phyloP scores from a whole-genome alignment of 352 stramenopile genomes.

The Globisporangium cystogenes region DNA sequence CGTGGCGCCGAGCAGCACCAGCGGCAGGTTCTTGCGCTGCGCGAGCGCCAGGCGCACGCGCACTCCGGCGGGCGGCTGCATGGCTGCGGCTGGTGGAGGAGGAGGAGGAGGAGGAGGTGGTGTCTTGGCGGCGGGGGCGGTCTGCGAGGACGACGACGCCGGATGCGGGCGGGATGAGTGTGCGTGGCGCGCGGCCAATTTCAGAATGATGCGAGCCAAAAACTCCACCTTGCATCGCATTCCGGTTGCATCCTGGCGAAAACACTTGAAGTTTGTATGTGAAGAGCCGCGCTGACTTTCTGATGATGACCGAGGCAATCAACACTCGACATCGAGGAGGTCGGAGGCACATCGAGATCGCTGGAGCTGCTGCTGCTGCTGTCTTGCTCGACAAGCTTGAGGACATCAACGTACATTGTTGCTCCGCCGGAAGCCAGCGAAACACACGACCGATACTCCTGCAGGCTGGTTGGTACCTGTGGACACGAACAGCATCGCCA shows the following conservation, averaged over 20 bases:
- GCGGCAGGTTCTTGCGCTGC: conserved; percentile 57
- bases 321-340: no score
- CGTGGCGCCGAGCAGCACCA: conserved; percentile 36
- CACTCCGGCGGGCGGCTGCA: conserved; percentile 58
- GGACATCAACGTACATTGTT: no score
- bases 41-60: conserved; percentile 61
- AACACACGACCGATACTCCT: no score
- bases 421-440: no score
- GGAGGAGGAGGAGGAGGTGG: neutral
- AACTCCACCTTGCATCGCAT: neutral
- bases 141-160: neutral
- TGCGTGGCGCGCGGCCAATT: conserved; percentile 3
- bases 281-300: no score
- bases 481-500: no score
- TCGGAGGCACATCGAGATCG: no score
- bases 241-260: neutral
- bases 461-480: no score
- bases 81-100: conserved; percentile 7
- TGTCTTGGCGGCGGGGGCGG: neutral
- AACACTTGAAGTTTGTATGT: neutral
- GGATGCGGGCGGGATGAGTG: no score
- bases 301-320: no score
- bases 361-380: no score
- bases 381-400: no score
- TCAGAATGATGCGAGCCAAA: conserved; percentile 3